A percentile compares a stretch with the other conserved stretches of the same genome.
phyloP scores from a whole-genome alignment of 768 basidiomycete genomes.

The Calvatia gigantea region DNA sequence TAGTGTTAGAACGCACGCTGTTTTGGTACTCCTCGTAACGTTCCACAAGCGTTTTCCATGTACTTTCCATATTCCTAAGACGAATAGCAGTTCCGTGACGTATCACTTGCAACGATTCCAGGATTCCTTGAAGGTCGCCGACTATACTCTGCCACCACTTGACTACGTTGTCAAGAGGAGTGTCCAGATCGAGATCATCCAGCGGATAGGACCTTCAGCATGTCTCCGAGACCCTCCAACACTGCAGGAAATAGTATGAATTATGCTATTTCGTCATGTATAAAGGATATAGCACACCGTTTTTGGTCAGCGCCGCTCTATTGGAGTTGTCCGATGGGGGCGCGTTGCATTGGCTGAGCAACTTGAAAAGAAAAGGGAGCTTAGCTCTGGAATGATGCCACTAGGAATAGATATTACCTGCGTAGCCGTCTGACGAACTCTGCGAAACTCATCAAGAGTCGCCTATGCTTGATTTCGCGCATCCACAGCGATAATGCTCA shows the following conservation, averaged over 20 bases:
- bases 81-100: not conserved
- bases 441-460: not conserved
- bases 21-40: not conserved
- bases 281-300: too few species aligned
- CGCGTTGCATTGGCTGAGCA: not conserved
- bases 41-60: not conserved
- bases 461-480: not conserved
- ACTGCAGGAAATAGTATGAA: too few species aligned
- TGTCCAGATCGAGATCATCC: not conserved
- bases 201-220: not conserved
- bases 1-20: too few species aligned
- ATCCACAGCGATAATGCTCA: not conserved
- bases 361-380: not conserved
- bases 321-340: too few species aligned
- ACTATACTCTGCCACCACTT: not conserved
- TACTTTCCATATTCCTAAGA: not conserved
- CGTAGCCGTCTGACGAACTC: not conserved
- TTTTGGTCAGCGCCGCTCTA: too few species aligned
- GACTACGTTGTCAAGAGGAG: not conserved
- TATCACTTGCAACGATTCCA: not conserved
- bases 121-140: not conserved
- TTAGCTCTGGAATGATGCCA: not conserved
- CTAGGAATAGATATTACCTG: not conserved
- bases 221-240: not conserved
- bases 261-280: too few species aligned